Base-by-base conservation (phyloP, 2,329 filamentous ascomycete genomes). In the Aspergillus quadrilineatus region DNA sequence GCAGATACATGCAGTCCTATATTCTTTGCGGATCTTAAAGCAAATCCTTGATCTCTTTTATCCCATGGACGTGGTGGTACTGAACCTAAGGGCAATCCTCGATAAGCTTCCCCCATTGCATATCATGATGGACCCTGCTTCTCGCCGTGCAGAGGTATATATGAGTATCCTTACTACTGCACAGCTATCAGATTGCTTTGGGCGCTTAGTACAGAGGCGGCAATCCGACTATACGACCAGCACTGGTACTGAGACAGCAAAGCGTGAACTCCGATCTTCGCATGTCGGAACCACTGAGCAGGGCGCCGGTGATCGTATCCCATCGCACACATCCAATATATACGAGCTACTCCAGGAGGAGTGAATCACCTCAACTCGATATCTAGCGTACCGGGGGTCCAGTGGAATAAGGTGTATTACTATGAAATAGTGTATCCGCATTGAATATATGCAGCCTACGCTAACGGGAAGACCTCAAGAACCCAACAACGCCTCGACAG, bases 401-500 rank as follows among this genome's bases (percentile, higher is more conserved):
- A 22, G 8, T 17, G n/a, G 17, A 12, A 32, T 22, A 30, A 22
- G 14, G n/a, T 22, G 22, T 22, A 22, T 22, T 22, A 2, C 22
- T 22, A 22, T n/a, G 41, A 1, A 5, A 15, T 43, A 43, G 41
- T 36, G 34, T 9, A 9, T 36, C 34, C 2, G 14, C 34, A 36
- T 43, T 22, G 22, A 26, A 22, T 22, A 22, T 22, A 22, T 22
- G 32, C 28, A 42, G 8, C 47, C 4, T 30, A 28, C 22, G 61
- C 61, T 44, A 78, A 58, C 81, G 76, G 26, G 77, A 73, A 60
- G 79, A 86, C 60, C 91, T 84, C 66, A 96, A 78, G 76, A 94
- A 96, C 41, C 85, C 85, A 15, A 95, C 86, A 26, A 97, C 90
- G 61, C 93, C 93, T 61, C 87, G 85, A 71, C 90, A 95, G 71